phyloP scores from a whole-genome alignment of 495 filamentous ascomycete species.

The Penicillium pulvis region DNA sequence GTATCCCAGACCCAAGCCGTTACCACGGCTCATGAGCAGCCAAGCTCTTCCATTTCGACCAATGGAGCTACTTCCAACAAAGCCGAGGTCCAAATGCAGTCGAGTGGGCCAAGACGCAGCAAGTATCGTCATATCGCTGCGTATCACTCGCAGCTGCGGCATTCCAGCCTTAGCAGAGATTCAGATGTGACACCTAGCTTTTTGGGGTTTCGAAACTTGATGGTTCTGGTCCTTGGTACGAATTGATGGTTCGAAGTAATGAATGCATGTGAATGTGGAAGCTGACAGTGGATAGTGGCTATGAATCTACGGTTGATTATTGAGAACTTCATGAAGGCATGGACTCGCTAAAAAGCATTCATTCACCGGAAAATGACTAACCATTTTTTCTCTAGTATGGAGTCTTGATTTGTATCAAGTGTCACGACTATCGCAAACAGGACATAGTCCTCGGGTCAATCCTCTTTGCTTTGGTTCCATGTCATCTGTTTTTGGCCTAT shows the following conservation, averaged over 20 bases:
- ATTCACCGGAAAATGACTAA: neutral
- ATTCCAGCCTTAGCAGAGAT: constrained; percentile 86
- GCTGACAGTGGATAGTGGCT: constrained; percentile 60
- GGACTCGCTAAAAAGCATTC: neutral
- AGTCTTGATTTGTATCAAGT: constrained; percentile 87
- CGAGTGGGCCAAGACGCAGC: constrained; percentile 29
- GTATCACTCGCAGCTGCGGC: constrained; percentile 68
- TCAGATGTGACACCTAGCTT: constrained; percentile 75
- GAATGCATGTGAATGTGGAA: neutral
- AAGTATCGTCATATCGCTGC: constrained; percentile 90
- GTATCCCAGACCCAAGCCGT: constrained; percentile 20
- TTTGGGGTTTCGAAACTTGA: constrained; percentile 90
- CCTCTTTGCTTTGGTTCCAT: constrained; percentile 83
- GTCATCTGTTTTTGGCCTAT: constrained; percentile 86
- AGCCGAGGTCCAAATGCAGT: constrained; percentile 9
- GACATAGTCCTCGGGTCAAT: constrained; percentile 75
- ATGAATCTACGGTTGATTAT: constrained; percentile 92
- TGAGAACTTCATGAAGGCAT: constrained; percentile 94
- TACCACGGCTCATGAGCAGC: constrained; percentile 16
- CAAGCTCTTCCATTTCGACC: constrained; percentile 1
- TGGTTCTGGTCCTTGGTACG: constrained; percentile 88
- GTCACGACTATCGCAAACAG: constrained; percentile 80
- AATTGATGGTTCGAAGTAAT: neutral
- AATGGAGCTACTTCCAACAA: constrained; percentile 13
- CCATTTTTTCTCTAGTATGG: constrained; percentile 65